Conservation (phyloP, 345 rosid genomes). For the Boechera divaricarpa region DNA sequence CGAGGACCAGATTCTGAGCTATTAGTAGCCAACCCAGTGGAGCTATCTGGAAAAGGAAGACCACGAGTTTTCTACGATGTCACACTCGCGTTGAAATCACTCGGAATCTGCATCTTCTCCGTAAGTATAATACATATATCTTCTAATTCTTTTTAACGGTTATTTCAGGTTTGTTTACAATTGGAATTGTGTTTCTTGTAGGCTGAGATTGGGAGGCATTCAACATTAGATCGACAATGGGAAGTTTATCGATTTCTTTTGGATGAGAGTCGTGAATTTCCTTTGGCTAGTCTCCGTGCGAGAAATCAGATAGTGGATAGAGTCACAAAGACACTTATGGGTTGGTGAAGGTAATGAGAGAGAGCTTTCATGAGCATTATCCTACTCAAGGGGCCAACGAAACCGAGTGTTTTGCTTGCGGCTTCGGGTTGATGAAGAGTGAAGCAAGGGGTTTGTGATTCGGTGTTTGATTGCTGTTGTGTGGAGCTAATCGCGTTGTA, state of each 20-base stretch:
- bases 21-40: conserved; percentile 77
- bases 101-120: conserved; percentile 73
- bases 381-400: neutral
- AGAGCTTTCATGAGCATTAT: neutral
- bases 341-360: conserved; percentile 56
- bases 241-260: conserved; percentile 82
- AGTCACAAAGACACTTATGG: conserved; percentile 68
- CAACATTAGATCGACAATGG: conserved; percentile 63
- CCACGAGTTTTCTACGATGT: conserved; percentile 79
- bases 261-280: conserved; percentile 61
- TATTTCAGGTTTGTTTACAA: neutral
- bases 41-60: conserved; percentile 75
- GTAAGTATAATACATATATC: conserved; percentile 39
- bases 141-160: neutral
- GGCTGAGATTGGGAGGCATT: conserved; percentile 81
- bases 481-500: conserved; percentile 33
- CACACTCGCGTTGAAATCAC: conserved; percentile 64
- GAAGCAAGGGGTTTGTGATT: conserved; percentile 11
- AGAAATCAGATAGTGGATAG: conserved; percentile 64
- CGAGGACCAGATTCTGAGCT: conserved; percentile 81
- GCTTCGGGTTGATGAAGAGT: conserved; percentile 7
- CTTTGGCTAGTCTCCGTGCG: conserved; percentile 53
- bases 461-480: conserved; percentile 26
- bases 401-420: neutral
- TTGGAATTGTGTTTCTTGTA: conserved; percentile 19